A percentile compares a stretch with the other conserved stretches of the same genome.
phyloP scores from a whole-genome alignment of 2,329 filamentous ascomycete species.

The Neoarthrinium moseri region DNA sequence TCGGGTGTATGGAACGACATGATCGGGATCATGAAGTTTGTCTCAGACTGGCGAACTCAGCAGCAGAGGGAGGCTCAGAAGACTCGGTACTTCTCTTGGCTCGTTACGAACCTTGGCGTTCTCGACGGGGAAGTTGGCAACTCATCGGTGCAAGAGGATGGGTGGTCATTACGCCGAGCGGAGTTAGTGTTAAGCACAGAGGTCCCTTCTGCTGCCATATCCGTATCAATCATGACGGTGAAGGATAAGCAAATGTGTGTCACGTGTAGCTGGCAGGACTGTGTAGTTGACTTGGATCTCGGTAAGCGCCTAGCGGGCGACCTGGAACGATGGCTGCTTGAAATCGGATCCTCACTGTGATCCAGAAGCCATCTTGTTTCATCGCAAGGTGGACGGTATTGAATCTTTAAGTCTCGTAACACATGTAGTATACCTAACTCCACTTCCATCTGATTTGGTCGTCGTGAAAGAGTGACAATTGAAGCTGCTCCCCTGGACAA shows the following conservation, averaged over 20 bases:
- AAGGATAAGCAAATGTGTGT: slow-evolving; percentile 16
- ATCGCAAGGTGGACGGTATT: too few species aligned
- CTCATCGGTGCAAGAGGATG: not conserved
- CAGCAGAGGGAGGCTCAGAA: slow-evolving; percentile 24
- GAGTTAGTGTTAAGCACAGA: slow-evolving; percentile 18
- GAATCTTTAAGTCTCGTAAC: too few species aligned
- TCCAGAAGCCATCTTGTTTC: too few species aligned
- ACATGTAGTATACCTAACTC: not conserved
- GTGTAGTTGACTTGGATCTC: slow-evolving; percentile 15
- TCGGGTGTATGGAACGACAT: slow-evolving; percentile 28
- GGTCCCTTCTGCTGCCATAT: slow-evolving; percentile 11
- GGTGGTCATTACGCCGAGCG: slow-evolving; percentile 17
- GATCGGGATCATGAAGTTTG: slow-evolving; percentile 30
- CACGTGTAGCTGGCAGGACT: slow-evolving; percentile 21
- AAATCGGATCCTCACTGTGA: slow-evolving; percentile 2
- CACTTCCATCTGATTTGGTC: too few species aligned
- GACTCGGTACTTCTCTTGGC: slow-evolving; percentile 28
- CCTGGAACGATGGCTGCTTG: slow-evolving; percentile 17
- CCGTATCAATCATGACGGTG: slow-evolving; percentile 14
- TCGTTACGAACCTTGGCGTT: slow-evolving; percentile 35
- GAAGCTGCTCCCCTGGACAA: too few species aligned
- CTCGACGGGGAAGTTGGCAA: slow-evolving; percentile 20
- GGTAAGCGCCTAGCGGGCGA: slow-evolving; percentile 18
- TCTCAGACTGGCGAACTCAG: slow-evolving; percentile 32
- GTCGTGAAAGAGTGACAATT: too few species aligned